phyloP scores from a whole-genome alignment of 148 eudicot species.

The Fagopyrum homotropicum region DNA sequence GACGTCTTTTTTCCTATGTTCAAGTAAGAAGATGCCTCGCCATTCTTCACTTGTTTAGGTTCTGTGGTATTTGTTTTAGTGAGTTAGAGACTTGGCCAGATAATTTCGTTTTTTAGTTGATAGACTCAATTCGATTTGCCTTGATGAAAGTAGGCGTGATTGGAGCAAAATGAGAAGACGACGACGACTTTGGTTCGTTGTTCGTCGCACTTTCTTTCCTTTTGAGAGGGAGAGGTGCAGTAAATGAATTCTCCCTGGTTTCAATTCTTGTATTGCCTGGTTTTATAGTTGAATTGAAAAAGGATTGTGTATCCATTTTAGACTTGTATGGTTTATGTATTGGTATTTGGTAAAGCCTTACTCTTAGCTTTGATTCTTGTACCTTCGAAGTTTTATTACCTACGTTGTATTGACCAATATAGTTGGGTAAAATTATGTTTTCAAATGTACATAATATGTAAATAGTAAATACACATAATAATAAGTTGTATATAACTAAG shows the following conservation, averaged over 20 bases:
- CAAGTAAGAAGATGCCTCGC: background rate
- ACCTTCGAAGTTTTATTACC: background rate
- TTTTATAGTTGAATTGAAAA: background rate
- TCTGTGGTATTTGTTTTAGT: background rate
- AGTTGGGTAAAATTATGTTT: too few species aligned
- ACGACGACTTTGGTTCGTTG: too few species aligned
- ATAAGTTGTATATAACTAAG: too few species aligned
- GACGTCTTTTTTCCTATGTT: background rate
- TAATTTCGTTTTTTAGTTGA: background rate
- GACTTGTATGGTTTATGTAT: slow-evolving; percentile 1
- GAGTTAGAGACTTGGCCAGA: background rate
- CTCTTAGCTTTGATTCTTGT: background rate
- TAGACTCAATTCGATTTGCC: background rate
- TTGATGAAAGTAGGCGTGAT: background rate
- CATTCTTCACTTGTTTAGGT: background rate
- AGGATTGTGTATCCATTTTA: slow-evolving; percentile 3
- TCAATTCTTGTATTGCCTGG: background rate
- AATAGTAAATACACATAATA: too few species aligned
- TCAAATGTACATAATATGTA: too few species aligned
- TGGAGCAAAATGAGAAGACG: background rate
- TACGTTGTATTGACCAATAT: background rate
- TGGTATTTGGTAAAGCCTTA: background rate
- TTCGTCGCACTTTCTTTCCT: too few species aligned
- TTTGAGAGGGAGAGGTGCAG: background rate
- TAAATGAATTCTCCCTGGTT: background rate